phyloP scores from a whole-genome alignment of 129 eudicot species.

The Arctium lappa region DNA sequence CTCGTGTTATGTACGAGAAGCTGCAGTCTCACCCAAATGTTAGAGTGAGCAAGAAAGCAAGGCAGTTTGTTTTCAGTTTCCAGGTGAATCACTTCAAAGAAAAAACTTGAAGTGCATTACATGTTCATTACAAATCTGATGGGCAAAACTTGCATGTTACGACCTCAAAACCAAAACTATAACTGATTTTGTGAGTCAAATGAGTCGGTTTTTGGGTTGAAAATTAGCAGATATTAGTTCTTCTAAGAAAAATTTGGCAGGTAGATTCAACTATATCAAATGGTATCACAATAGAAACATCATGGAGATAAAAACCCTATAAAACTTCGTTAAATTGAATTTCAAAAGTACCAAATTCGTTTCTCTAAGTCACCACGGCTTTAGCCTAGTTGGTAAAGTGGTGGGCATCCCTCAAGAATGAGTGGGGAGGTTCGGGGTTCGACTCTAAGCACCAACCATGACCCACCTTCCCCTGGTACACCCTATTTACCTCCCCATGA shows the following conservation, averaged over 20 bases:
- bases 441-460: too few species aligned
- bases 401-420: too few species aligned
- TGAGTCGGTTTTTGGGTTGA: background rate
- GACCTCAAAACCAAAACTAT: background rate
- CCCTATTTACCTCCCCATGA: too few species aligned
- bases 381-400: background rate
- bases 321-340: background rate
- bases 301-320: background rate
- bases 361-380: background rate
- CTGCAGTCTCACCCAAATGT: constrained; percentile 89
- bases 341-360: background rate
- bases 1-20: constrained; percentile 80
- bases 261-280: background rate
- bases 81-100: constrained; percentile 41
- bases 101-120: background rate
- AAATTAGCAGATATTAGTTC: background rate
- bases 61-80: constrained; percentile 61
- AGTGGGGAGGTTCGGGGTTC: too few species aligned
- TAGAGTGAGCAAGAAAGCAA: constrained; percentile 71
- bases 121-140: background rate
- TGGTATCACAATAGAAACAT: constrained; percentile 1
- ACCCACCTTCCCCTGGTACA: too few species aligned
- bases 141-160: background rate
- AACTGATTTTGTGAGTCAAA: background rate
- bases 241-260: background rate